Conservation (phyloP, 768 basidiomycete species). For the Pleurotus giganteus region DNA sequence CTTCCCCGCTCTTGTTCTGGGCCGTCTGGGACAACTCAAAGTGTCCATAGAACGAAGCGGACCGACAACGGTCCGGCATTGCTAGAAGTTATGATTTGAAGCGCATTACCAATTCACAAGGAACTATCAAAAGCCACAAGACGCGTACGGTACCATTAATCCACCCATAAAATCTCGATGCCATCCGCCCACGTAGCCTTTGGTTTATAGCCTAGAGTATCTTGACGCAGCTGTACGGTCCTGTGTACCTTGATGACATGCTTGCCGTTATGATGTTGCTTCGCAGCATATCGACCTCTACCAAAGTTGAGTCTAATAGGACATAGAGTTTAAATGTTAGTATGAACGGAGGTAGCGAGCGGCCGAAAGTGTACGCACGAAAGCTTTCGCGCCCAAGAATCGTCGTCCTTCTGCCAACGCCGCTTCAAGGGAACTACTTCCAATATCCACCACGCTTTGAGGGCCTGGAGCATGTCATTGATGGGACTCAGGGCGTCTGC, state of each 20-base stretch:
- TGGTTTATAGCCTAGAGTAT: slow-evolving; percentile 26
- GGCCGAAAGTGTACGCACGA: no score
- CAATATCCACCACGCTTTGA: slow-evolving; percentile 62
- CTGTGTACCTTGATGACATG: slow-evolving; percentile 20
- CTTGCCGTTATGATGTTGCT: neutral
- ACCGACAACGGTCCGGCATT: neutral
- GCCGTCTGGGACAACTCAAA: neutral
- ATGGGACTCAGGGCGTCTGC: slow-evolving; percentile 47
- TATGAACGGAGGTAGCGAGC: neutral
- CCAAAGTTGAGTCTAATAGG: neutral
- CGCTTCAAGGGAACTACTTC: slow-evolving; percentile 46
- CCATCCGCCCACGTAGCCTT: slow-evolving; percentile 21
- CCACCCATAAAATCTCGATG: slow-evolving; percentile 16
- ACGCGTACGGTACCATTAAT: slow-evolving; percentile 16
- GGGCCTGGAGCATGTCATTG: slow-evolving; percentile 56
- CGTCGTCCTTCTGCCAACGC: slow-evolving; percentile 38
- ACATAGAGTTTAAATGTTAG: neutral
- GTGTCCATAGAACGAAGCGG: neutral
- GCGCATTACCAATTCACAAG: neutral
- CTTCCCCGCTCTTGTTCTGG: neutral
- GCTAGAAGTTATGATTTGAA: neutral
- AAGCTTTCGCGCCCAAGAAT: slow-evolving; percentile 34
- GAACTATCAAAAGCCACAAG: neutral
- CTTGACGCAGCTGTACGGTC: slow-evolving; percentile 22
- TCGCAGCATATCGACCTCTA: slow-evolving; percentile 1